Evolutionary conservation across 345 rosid species (phyloP), one percentile per base, ranked within the genome.

Genomic region (Litchi chinensis): DNA sequence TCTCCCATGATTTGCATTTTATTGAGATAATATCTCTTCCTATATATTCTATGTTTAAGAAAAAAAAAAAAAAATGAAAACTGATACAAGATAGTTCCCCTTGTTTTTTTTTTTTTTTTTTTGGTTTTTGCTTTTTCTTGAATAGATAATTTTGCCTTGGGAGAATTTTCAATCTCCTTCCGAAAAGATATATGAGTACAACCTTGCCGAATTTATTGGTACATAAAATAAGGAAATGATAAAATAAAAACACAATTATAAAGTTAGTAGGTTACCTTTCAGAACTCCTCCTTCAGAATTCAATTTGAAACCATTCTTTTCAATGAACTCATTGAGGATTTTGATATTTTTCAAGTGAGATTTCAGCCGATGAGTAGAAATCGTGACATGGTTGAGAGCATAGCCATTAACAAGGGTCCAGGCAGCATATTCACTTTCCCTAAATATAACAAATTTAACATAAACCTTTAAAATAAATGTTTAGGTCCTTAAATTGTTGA

Each of bases 391-490:
- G 85, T 95, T 95, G 79, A 95, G 80, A 5, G 96, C 93, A 86
- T 92, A 93, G 37, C 99, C 99, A 80, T 95, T 88, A 78, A 91
- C 88, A 48, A 95, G 93, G 22, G 94, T 89, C 98, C 99, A 95
- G 50, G 98, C 99, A 79, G 90, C 98, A 88, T 86, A 92, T 82
- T 95, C 98, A 74, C 94, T 95, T 89, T 93, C 98, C 84, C 98
- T 95, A 74, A 19, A 39, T 12, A 76, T 32, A 13, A 77, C n/a
- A 59, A 65, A 39, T 28, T 60, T 40, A 70, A 41, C 46, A 65
- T 21, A 21, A 24, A 9, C 15, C 28, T 65, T 24, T 26, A 10
- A 40, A 74, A 37, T 12, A 22, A 78, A 65, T 6, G 5, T 26
- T n/a, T 13, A 60, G 50, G 40, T 24, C 65, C 43, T 40, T 21